Evolutionary conservation across 2,329 filamentous ascomycete species (phyloP).

Genomic region (Stagonosporopsis vannaccii): DNA sequence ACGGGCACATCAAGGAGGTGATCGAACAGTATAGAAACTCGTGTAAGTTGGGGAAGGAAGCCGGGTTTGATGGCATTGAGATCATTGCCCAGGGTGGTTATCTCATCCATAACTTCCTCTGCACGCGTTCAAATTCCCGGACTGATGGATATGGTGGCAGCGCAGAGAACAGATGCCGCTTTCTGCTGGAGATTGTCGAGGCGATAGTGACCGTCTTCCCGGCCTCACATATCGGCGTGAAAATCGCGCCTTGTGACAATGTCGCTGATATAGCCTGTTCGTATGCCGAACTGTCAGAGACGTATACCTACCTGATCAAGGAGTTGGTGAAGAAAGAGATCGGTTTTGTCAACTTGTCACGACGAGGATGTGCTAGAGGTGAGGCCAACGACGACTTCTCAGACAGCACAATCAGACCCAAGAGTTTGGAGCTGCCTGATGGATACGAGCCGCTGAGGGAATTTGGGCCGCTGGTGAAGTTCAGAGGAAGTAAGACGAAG

Average conservation of each 20-base stretch:
- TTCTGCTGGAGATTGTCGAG: slow-evolving; percentile 42
- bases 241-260: slow-evolving; percentile 38
- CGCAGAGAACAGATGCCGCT: slow-evolving; percentile 40
- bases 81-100: slow-evolving; percentile 25
- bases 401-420: slow-evolving; percentile 3
- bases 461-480: slow-evolving; percentile 37
- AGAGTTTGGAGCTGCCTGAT: slow-evolving; percentile 18
- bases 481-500: slow-evolving; percentile 30
- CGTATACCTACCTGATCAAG: slow-evolving; percentile 16
- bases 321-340: slow-evolving; percentile 5
- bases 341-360: slow-evolving; percentile 13
- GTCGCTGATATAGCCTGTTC: slow-evolving; percentile 12
- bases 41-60: slow-evolving; percentile 4
- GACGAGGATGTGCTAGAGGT: slow-evolving; percentile 6
- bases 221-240: slow-evolving; percentile 29
- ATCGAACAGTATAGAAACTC: slow-evolving; percentile 13
- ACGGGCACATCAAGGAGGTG: slow-evolving; percentile 3
- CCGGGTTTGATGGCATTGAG: slow-evolving; percentile 22
- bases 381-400: slow-evolving; percentile 10
- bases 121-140: slow-evolving; percentile 33
- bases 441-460: slow-evolving; percentile 28
- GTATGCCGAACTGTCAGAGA: slow-evolving; percentile 14
- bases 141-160: slow-evolving; percentile 44
- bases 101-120: slow-evolving; percentile 24
- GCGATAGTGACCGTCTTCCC: slow-evolving; percentile 35